Conservation (phyloP, 768 basidiomycete species). For the Amanita inopinata region DNA sequence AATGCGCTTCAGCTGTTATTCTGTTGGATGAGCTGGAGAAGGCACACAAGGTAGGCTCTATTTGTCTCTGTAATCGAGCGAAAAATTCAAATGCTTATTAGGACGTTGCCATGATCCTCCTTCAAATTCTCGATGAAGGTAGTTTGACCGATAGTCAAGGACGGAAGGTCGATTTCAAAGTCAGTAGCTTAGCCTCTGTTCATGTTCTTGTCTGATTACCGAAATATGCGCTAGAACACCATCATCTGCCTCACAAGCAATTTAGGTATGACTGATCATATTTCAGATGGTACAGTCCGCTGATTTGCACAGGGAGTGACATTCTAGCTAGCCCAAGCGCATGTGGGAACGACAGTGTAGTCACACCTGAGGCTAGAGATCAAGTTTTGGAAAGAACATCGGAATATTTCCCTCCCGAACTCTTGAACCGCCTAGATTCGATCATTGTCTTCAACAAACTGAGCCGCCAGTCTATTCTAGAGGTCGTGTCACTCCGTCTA, state of each 20-base stretch:
- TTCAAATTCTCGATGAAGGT: conserved; percentile 90
- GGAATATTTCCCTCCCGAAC: conserved; percentile 82
- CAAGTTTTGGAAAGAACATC: conserved; percentile 69
- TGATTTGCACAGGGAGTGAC: conserved; percentile 36
- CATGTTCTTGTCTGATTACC: neutral
- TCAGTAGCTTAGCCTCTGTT: conserved; percentile 13
- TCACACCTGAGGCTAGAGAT: conserved; percentile 49
- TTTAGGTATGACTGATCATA: conserved; percentile 38
- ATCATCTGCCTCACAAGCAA: conserved; percentile 90
- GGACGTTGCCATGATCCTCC: conserved; percentile 84
- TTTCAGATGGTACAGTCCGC: neutral
- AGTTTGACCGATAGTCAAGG: conserved; percentile 87
- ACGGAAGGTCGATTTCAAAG: conserved; percentile 86
- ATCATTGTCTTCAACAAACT: conserved; percentile 91
- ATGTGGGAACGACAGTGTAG: conserved; percentile 49
- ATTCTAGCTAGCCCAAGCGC: conserved; percentile 64
- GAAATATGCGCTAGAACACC: conserved; percentile 48
- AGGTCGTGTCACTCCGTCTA: conserved; percentile 71
- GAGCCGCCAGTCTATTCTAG: conserved; percentile 58
- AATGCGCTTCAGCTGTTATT: conserved; percentile 45
- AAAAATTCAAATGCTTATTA: conserved; percentile 15
- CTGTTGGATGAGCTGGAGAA: conserved; percentile 88
- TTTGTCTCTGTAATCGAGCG: neutral
- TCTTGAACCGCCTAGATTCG: conserved; percentile 82
- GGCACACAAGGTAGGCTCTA: conserved; percentile 60